These are phyloP conservation scores for Torulaspora indica DNA, from an alignment of 805 yeast species.

Conservation along the genomic window DNA sequence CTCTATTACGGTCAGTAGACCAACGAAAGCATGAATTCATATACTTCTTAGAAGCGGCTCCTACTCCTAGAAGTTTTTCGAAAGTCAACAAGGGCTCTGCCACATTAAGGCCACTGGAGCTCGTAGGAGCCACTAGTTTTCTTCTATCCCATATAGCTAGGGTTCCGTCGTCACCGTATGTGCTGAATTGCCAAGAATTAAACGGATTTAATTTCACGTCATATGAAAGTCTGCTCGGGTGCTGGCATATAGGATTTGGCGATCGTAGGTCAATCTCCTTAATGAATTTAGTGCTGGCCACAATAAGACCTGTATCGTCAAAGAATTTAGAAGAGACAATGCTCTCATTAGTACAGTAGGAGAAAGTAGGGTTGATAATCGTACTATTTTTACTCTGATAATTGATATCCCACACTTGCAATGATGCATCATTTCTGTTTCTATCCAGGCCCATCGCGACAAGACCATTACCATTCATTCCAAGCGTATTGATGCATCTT, in stretches of 20 bases:
- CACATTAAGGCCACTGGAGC: conserved; percentile 29
- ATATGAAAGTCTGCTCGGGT: conserved; percentile 68
- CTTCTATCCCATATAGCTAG: conserved; percentile 79
- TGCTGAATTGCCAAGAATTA: conserved; percentile 61
- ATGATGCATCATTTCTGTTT: conserved; percentile 66
- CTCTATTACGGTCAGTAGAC: conserved; percentile 61
- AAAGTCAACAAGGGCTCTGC: conserved; percentile 59
- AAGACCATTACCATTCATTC: conserved; percentile 60
- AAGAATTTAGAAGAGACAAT: conserved; percentile 64
- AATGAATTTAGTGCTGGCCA: conserved; percentile 71
- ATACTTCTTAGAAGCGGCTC: conserved; percentile 56
- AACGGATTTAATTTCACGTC: conserved; percentile 68
- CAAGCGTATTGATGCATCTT: conserved; percentile 69
- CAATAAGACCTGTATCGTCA: conserved; percentile 56
- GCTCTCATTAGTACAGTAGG: conserved; percentile 69
- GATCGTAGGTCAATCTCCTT: conserved; percentile 73
- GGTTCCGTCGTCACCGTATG: conserved; percentile 79
- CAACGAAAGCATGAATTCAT: conserved; percentile 63
- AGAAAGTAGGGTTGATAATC: conserved; percentile 48
- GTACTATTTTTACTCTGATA: conserved; percentile 53
- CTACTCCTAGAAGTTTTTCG: conserved; percentile 50
- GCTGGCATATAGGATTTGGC: conserved; percentile 61
- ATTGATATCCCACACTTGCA: conserved; percentile 75
- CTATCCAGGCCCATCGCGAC: conserved; percentile 78
- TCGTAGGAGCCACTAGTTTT: conserved; percentile 40